These are phyloP conservation scores for Kwoniella europaea DNA, from an alignment of 768 basidiomycete genomes.

Conservation along the genomic window DNA sequence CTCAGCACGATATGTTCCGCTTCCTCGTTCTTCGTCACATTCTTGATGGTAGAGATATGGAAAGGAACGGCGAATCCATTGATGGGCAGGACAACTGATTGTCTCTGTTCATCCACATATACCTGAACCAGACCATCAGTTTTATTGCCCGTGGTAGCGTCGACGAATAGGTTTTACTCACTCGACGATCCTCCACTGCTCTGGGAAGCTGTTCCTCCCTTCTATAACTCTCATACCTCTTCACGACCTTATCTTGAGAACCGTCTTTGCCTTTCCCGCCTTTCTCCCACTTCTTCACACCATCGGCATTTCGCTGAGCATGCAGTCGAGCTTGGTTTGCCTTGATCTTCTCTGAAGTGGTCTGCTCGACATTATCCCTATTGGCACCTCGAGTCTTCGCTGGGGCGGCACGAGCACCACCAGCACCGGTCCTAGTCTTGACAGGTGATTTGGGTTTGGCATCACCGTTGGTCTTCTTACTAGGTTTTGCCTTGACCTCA, in stretches of 20 bases:
- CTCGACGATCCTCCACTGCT: conserved; percentile 79
- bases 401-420: conserved; percentile 81
- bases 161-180: conserved; percentile 59
- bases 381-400: conserved; percentile 83
- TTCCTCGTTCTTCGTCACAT: conserved; percentile 95
- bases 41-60: conserved; percentile 98
- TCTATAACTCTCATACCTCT: conserved; percentile 94
- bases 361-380: conserved; percentile 79
- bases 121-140: conserved; percentile 64
- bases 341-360: conserved; percentile 75
- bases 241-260: conserved; percentile 91
- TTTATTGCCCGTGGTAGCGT: conserved; percentile 4
- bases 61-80: conserved; percentile 95
- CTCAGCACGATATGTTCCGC: conserved; percentile 91
- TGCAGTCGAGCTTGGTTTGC: conserved; percentile 89
- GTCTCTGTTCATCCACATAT: conserved; percentile 84
- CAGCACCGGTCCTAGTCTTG: conserved; percentile 55
- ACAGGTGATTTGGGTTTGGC: conserved; percentile 47
- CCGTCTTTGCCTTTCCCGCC: conserved; percentile 74
- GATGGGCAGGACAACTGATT: conserved; percentile 87
- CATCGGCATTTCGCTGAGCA: conserved; percentile 73
- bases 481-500: conserved; percentile 63
- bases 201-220: conserved; percentile 86
- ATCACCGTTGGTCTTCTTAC: conserved; percentile 68
- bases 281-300: conserved; percentile 80